Conservation (phyloP, 495 filamentous ascomycete genomes). For the Lasiosphaeria ovina region DNA sequence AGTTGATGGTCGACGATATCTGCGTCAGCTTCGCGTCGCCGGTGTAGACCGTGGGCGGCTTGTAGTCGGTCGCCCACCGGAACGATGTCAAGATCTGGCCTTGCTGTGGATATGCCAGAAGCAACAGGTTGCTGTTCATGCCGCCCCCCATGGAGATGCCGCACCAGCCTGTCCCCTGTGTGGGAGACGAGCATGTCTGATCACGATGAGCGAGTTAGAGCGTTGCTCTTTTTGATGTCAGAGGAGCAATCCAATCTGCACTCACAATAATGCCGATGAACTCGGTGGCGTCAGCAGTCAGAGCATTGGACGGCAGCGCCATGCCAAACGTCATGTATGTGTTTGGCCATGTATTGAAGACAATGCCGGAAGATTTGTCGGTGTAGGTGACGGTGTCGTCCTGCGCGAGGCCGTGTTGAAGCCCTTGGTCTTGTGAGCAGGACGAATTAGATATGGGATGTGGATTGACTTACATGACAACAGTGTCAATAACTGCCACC, state of each 20-base stretch:
- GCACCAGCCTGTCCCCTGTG: constrained; percentile 44
- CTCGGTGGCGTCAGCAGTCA: constrained; percentile 51
- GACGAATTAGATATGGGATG: neutral
- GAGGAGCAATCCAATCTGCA: neutral
- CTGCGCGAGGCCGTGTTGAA: neutral
- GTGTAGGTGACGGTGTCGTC: constrained; percentile 31
- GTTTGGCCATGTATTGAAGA: constrained; percentile 44
- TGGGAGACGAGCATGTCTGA: constrained; percentile 20
- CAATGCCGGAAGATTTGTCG: constrained; percentile 43
- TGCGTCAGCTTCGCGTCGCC: constrained; percentile 57
- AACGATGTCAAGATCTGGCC: constrained; percentile 49
- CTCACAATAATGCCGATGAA: constrained; percentile 58
- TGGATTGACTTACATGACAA: neutral
- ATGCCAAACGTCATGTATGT: constrained; percentile 53
- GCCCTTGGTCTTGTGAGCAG: neutral
- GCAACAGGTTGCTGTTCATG: constrained; percentile 55
- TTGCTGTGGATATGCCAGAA: constrained; percentile 50
- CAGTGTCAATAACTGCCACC: neutral
- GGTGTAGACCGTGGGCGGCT: constrained; percentile 51
- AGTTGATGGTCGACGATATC: constrained; percentile 53
- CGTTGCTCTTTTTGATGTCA: neutral
- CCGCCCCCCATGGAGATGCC: constrained; percentile 51
- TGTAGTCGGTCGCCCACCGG: constrained; percentile 53
- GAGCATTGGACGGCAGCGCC: constrained; percentile 50
- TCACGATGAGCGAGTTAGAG: neutral